A percentile compares a stretch with the other conserved stretches of the same genome.
phyloP scores from a whole-genome alignment of 2,329 filamentous ascomycete species.

The Aspergillus piperis region DNA sequence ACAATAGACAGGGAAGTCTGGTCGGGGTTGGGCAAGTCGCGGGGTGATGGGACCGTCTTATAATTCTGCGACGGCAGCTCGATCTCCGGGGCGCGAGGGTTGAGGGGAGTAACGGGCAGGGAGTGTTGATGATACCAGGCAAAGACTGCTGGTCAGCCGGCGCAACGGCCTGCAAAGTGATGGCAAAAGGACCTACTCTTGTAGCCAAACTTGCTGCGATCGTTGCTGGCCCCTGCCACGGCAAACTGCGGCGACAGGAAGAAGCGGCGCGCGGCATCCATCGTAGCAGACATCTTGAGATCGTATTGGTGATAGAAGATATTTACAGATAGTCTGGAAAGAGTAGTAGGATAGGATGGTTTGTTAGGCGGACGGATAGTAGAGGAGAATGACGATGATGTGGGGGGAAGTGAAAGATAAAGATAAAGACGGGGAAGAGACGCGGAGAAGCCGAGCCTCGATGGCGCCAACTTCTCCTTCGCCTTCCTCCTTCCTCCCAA shows the following conservation, averaged over 20 bases:
- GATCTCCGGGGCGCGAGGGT: constrained; percentile 69
- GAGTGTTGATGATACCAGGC: constrained; percentile 80
- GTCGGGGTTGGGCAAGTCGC: constrained; percentile 64
- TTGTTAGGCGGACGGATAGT: background rate
- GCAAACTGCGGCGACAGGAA: constrained; percentile 79
- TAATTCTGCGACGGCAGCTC: constrained; percentile 61
- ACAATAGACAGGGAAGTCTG: constrained; percentile 81
- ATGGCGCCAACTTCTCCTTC: background rate
- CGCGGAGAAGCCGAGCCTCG: background rate
- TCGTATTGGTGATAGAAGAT: too few relatives aligned
- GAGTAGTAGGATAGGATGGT: background rate
- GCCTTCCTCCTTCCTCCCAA: constrained; percentile 8
- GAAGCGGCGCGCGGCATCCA: constrained; percentile 68
- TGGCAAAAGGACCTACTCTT: constrained; percentile 61
- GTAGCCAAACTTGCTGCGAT: constrained; percentile 83
- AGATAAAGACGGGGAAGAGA: background rate
- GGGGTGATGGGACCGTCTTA: constrained; percentile 65
- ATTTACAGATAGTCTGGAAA: too few relatives aligned
- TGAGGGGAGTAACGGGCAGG: constrained; percentile 79
- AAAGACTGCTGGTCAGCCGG: constrained; percentile 64
- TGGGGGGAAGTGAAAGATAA: background rate
- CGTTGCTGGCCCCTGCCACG: constrained; percentile 85
- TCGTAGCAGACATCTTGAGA: constrained; percentile 11
- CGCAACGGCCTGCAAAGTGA: constrained; percentile 3
- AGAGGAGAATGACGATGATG: background rate